Base-by-base conservation (phyloP, 345 rosid genomes). In the Eucalyptus virginea region DNA sequence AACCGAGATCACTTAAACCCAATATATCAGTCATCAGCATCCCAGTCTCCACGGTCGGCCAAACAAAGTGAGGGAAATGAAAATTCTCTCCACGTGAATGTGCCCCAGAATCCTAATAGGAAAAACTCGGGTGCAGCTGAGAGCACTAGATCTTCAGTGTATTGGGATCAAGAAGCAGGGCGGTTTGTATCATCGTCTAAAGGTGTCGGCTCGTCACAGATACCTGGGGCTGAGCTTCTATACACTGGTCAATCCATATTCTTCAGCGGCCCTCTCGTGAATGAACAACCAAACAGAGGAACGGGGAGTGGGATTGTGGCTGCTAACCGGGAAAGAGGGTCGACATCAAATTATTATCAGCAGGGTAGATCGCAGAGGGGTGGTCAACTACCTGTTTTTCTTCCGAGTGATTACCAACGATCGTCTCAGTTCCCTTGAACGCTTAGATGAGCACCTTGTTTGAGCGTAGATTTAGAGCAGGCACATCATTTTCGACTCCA, bases 91-190 rank as follows among this genome's bases (percentile, higher is more conserved):
- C 91, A 6, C 4, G 92, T 86, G 77, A 90, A 91, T 88, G 91
- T 32, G 34, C 90, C 92, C 12, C 91, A 48, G 45, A 48, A 86
- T 90, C 94, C 94, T 26, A n/a, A 47, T 56, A 90, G 96, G 91
- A 93, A 91, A 87, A 92, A 92, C 89, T 77, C 60, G 13, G 90
- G 93, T 52, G 56, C 88, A 34, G 58, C 89, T 65, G 95, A 94
- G 90, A 93, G 86, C 89, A 80, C 90, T 16, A 94, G 94, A 90
- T 93, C 91, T 87, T 93, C 96, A 16, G 98, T 97, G 13, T 93
- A 94, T 87, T 96, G 99, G 99, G 98, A 97, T 92, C 98, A 92
- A 77, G 97, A 96, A 91, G 99, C 99, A 8, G 97, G 97, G 86
- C 95, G 97, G 87, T 97, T 96, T 24, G 95, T 96, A 47, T 94